A percentile compares a stretch with the other conserved stretches of the same genome.
Conservation (phyloP, 1,284 basidiomycete species). For the Ganoderma lingzhi region DNA sequence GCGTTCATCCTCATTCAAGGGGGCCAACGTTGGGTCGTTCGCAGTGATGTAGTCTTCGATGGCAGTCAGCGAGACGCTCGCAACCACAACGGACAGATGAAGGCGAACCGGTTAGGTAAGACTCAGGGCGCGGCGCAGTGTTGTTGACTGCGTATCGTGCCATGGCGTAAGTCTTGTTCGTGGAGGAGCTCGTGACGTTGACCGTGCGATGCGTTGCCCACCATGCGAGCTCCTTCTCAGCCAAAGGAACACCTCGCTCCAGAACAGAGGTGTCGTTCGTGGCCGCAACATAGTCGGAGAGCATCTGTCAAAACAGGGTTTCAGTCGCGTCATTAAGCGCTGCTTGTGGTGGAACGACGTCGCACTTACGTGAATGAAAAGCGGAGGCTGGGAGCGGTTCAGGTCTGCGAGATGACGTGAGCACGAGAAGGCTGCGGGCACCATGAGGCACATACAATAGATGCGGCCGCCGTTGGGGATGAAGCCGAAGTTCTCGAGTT, state of each 20-base stretch:
- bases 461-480: conserved; percentile 92
- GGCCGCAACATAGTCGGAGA: conserved; percentile 66
- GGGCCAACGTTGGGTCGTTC: conserved; percentile 61
- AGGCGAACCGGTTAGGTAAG: conserved; percentile 63
- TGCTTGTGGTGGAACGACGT: not conserved
- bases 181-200: conserved; percentile 78
- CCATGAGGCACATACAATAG: conserved; percentile 60
- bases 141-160: conserved; percentile 83
- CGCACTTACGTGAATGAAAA: conserved; percentile 76
- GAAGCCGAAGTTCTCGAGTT: conserved; percentile 83
- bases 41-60: conserved; percentile 79
- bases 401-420: conserved; percentile 58
- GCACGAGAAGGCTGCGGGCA: not conserved
- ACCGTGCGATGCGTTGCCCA: conserved; percentile 83
- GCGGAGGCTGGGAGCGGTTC: conserved; percentile 89
- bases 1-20: conserved; percentile 68
- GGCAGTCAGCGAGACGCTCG: conserved; percentile 28
- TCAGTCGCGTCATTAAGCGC: not conserved
- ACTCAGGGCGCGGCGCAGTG: conserved; percentile 90
- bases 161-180: conserved; percentile 70
- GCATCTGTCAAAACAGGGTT: conserved; percentile 55
- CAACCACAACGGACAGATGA: conserved; percentile 2
- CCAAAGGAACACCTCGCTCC: conserved; percentile 67
- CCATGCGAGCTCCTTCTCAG: conserved; percentile 82
- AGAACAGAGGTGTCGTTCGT: conserved; percentile 72